phyloP scores from a whole-genome alignment of 2,329 filamentous ascomycete species.

The Emmonsiellopsis sp. region DNA sequence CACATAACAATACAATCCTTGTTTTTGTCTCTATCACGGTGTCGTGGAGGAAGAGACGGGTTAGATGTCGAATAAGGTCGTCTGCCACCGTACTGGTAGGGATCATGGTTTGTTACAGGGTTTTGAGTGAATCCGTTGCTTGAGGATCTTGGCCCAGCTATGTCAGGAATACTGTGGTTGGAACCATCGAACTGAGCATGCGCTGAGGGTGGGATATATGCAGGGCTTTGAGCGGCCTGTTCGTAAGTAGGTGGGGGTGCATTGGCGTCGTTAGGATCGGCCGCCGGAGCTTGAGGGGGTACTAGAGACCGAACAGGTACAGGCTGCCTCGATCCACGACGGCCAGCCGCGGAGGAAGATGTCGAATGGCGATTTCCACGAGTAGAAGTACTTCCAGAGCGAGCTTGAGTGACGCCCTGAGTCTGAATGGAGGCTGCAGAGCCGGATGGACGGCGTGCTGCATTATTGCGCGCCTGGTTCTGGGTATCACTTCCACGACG shows the following conservation, averaged over 20 bases:
- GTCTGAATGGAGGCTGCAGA: background rate
- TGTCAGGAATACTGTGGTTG: constrained; percentile 8
- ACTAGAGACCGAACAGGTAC: constrained; percentile 34
- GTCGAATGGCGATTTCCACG: constrained; percentile 16
- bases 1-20: constrained; percentile 38
- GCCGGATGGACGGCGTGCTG: background rate
- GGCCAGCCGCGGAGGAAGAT: constrained; percentile 10
- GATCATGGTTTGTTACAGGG: background rate
- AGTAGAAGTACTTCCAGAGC: constrained; percentile 2
- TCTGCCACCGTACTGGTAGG: background rate
- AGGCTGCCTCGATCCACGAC: constrained; percentile 17
- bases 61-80: background rate
- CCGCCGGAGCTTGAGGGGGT: constrained; percentile 28
- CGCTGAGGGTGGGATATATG: constrained; percentile 42
- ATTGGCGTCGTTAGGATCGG: constrained; percentile 34
- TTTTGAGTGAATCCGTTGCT: constrained; percentile 4
- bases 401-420: background rate
- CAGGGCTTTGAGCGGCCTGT: constrained; percentile 48
- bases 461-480: constrained; percentile 13
- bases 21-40: constrained; percentile 23
- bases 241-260: constrained; percentile 57
- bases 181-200: constrained; percentile 24
- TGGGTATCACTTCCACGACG: constrained; percentile 50
- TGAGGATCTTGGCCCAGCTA: constrained; percentile 9
- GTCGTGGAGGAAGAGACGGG: background rate